Percentiles rank a stretch among this genome's conserved stretches.
These are phyloP conservation scores for Pedinophyceae sp. DNA, from an alignment of 139 green algal species.

Conservation along the genomic window DNA sequence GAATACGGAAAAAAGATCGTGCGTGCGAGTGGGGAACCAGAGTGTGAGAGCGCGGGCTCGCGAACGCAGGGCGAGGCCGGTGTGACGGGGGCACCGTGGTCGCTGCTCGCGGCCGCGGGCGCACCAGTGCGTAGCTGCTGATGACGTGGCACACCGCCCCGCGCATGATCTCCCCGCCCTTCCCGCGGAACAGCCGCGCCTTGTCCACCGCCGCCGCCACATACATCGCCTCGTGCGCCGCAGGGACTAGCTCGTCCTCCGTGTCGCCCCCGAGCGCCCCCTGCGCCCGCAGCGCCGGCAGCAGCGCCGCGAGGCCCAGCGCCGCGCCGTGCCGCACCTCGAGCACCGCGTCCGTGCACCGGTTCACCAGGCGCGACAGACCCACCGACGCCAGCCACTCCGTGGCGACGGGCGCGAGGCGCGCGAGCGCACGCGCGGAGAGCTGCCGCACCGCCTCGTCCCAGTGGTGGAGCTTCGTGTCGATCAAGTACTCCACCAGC, in stretches of 20 bases:
- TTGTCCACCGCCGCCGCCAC: constrained; percentile 38
- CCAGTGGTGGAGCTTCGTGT: constrained; percentile 79
- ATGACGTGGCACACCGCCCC: constrained; percentile 45
- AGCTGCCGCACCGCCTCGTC: constrained; percentile 62
- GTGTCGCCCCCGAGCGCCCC: neutral
- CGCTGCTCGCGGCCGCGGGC: neutral
- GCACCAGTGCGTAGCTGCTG: no score
- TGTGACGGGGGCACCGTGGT: no score
- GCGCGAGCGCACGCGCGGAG: constrained; percentile 46
- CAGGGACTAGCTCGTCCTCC: neutral
- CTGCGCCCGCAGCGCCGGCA: constrained; percentile 36
- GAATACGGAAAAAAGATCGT: no score
- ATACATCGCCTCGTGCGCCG: constrained; percentile 1
- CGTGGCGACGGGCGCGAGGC: constrained; percentile 35
- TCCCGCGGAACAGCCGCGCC: constrained; percentile 59
- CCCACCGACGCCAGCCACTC: constrained; percentile 13
- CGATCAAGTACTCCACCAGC: constrained; percentile 60
- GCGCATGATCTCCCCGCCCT: constrained; percentile 82
- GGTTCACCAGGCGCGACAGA: constrained; percentile 31
- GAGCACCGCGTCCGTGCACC: constrained; percentile 28
- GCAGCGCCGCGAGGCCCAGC: constrained; percentile 49
- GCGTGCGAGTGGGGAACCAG: no score
- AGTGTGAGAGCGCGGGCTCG: no score
- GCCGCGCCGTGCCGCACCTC: constrained; percentile 63
- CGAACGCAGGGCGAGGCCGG: no score